phyloP scores from a whole-genome alignment of 257 asterid species.

The Nicotiana paniculata region DNA sequence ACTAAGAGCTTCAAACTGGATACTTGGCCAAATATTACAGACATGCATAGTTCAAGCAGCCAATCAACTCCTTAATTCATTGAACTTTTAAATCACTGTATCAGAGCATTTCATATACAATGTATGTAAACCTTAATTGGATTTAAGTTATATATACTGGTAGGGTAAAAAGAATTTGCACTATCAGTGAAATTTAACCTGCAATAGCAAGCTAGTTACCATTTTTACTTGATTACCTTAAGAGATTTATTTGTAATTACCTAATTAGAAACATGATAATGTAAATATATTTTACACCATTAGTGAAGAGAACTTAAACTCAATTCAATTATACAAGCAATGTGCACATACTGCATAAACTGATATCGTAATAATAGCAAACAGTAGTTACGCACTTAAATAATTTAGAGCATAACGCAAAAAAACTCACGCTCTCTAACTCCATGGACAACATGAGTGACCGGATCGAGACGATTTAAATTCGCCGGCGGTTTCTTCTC shows the following conservation, averaged over 20 bases:
- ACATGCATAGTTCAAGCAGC: not conserved
- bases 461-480: constrained; percentile 67
- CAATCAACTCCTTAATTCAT: not conserved
- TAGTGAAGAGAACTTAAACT: too few relatives aligned
- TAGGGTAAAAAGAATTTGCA: too few relatives aligned
- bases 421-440: constrained; percentile 62
- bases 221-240: too few relatives aligned
- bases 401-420: not conserved
- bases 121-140: not conserved
- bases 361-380: not conserved
- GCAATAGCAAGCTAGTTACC: too few relatives aligned
- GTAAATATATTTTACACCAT: too few relatives aligned
- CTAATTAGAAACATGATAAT: too few relatives aligned
- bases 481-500: constrained; percentile 35
- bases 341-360: not conserved
- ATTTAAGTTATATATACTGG: too few relatives aligned
- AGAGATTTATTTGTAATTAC: too few relatives aligned
- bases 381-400: not conserved
- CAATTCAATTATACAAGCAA: not conserved
- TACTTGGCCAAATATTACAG: not conserved
- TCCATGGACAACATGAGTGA: constrained; percentile 57
- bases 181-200: too few relatives aligned
- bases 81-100: not conserved
- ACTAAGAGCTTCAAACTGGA: not conserved
- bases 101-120: not conserved